A percentile compares a stretch with the other conserved stretches of the same genome.
Evolutionary conservation across 805 yeast species (phyloP).

Genomic region (Zygoascus flipseniorum): DNA sequence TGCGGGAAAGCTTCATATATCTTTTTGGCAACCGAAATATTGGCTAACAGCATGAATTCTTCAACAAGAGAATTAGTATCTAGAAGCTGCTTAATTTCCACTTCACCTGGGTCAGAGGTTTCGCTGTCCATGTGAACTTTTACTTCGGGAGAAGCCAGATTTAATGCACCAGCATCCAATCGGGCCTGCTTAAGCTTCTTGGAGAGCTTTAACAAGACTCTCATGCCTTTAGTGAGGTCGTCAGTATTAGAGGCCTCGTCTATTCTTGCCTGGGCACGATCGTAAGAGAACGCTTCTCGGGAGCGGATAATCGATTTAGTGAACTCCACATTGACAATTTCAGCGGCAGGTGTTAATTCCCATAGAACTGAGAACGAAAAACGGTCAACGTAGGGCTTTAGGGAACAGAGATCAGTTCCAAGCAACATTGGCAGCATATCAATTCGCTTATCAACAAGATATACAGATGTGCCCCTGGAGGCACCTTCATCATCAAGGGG

Average conservation of each 20-base stretch:
- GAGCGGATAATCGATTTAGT: constrained; percentile 86
- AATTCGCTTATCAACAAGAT: constrained; percentile 93
- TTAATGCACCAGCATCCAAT: constrained; percentile 90
- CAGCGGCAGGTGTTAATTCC: constrained; percentile 85
- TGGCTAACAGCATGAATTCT: constrained; percentile 96
- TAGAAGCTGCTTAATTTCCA: constrained; percentile 76
- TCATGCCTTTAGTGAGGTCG: constrained; percentile 82
- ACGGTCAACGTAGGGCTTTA: constrained; percentile 91
- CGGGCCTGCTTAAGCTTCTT: constrained; percentile 78
- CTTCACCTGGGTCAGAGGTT: constrained; percentile 93
- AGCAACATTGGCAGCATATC: constrained; percentile 95
- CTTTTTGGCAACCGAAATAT: constrained; percentile 89
- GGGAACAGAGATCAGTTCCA: constrained; percentile 93
- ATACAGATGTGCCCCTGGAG: constrained; percentile 93
- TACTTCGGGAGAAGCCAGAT: constrained; percentile 95
- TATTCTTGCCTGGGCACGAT: constrained; percentile 82
- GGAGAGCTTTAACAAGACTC: constrained; percentile 70
- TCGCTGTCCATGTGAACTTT: constrained; percentile 96
- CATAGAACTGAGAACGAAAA: constrained; percentile 92
- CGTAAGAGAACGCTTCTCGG: constrained; percentile 90
- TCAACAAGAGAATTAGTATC: constrained; percentile 96
- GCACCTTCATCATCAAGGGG: constrained; percentile 95
- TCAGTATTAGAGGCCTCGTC: constrained; percentile 72
- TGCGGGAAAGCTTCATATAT: constrained; percentile 92
- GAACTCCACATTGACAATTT: constrained; percentile 68